Evolutionary conservation across 2,329 filamentous ascomycete species (phyloP).

Genomic region (Trichoderma cornu-damae): DNA sequence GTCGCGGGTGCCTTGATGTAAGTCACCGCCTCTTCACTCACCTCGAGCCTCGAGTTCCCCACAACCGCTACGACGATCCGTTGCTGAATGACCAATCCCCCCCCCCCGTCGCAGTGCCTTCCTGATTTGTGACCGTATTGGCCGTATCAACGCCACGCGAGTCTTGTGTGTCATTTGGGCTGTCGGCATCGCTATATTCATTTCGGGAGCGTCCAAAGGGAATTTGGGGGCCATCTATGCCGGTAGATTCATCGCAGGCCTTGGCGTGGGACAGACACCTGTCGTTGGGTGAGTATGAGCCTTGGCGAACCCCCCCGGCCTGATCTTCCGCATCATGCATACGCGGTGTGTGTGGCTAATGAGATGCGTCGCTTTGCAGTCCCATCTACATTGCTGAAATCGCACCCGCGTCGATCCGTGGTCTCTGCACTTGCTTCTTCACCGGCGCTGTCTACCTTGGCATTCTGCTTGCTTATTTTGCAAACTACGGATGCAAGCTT

Average conservation of each 20-base stretch:
- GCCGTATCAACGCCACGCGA: slow-evolving; percentile 58
- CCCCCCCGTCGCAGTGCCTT: slow-evolving; percentile 44
- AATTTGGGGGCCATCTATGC: slow-evolving; percentile 56
- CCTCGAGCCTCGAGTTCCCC: not conserved
- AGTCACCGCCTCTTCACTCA: slow-evolving; percentile 20
- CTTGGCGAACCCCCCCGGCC: not conserved
- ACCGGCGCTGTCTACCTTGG: slow-evolving; percentile 62
- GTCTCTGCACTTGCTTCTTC: slow-evolving; percentile 62
- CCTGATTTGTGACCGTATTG: slow-evolving; percentile 54
- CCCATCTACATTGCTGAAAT: slow-evolving; percentile 71
- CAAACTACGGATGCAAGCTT: slow-evolving; percentile 57
- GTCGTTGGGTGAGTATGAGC: slow-evolving; percentile 48
- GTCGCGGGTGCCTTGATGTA: slow-evolving; percentile 62
- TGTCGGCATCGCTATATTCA: slow-evolving; percentile 54
- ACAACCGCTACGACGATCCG: slow-evolving; percentile 6
- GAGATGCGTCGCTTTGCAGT: slow-evolving; percentile 18
- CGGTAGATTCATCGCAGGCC: slow-evolving; percentile 60
- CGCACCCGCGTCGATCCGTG: slow-evolving; percentile 61
- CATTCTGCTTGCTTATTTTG: slow-evolving; percentile 74
- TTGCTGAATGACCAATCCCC: slow-evolving; percentile 5
- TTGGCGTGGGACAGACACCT: slow-evolving; percentile 62
- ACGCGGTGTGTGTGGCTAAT: not conserved
- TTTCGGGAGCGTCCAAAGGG: slow-evolving; percentile 48
- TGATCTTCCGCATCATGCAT: not conserved
- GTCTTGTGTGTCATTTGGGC: slow-evolving; percentile 55